Base-by-base conservation (phyloP, 345 rosid species). In the Bretschneidera sinensis region DNA sequence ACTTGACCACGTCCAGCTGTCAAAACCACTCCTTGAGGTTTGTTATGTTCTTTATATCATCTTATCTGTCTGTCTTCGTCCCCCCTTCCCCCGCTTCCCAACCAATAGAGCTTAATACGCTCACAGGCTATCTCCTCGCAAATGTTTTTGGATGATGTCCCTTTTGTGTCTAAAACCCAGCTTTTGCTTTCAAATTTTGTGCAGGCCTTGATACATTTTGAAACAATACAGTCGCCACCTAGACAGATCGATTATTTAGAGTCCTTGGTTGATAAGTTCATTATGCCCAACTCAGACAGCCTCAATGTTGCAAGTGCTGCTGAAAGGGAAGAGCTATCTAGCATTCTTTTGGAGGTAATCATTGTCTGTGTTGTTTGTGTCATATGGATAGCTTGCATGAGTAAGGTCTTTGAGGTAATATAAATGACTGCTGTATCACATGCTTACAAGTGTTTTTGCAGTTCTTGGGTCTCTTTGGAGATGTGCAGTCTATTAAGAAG, bases 251-350 rank as follows among this genome's bases (percentile, higher is more conserved):
- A 82, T 68, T 85, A 81, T 73, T 69, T 95, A 54, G 95, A 82
- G 51, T 73, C 87, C 11, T 71, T 81, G 69, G 86, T 95, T 17
- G 90, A 85, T 17, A 95, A 82, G 73, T 80, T 91, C 66, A 69
- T 95, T 51, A 43, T 53, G 17, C 80, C 89, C 33, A 84, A 60
- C 74, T 62, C 82, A 17, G 94, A 95, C 59, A 73, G 58, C 70
- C 58, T 66, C 53, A 71, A 48, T 69, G 35, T 61, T 67, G 81
- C 87, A 43, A 82, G 72, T 78, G 59, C 75, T 28, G 66, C 80
- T 20, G 99, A 95, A 67, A 85, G 85, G 70, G 99, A 95, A 75
- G 96, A 95, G 64, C 64, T 91, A n/a, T 88, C 96, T 18, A 73
- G 83, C 69, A 83, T 91, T 64, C 91, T 79, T 79, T 68, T 91